Percentiles rank a stretch among this genome's conserved stretches.
Evolutionary conservation across 1,139 yeast genomes (phyloP).

Genomic region (Diutina neorugosa): DNA sequence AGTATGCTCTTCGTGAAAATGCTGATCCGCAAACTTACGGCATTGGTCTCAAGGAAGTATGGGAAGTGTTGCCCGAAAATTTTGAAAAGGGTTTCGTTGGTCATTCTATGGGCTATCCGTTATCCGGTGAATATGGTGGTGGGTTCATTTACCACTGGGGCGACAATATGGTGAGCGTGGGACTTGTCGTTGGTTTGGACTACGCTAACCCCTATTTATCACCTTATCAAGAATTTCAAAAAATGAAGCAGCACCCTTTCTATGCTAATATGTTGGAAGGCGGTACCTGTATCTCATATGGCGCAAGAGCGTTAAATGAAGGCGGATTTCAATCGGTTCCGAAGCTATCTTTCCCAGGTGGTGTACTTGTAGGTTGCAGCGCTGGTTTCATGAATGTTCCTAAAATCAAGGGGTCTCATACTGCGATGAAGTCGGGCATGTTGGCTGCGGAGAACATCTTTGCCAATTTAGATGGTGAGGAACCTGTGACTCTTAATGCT

Average conservation of each 20-base stretch:
- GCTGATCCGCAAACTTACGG: slow-evolving; percentile 85
- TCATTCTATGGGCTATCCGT: slow-evolving; percentile 87
- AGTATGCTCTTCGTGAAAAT: slow-evolving; percentile 54
- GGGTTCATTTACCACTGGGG: slow-evolving; percentile 98
- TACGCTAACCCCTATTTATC: slow-evolving; percentile 88
- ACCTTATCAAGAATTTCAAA: slow-evolving; percentile 92
- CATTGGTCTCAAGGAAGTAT: slow-evolving; percentile 86
- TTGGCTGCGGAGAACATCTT: slow-evolving; percentile 83
- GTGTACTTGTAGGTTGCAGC: slow-evolving; percentile 83
- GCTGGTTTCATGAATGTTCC: slow-evolving; percentile 98
- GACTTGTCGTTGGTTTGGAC: slow-evolving; percentile 85
- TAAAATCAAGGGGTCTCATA: slow-evolving; percentile 94
- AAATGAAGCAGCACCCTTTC: slow-evolving; percentile 83
- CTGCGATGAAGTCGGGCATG: slow-evolving; percentile 92
- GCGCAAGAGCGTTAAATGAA: slow-evolving; percentile 91
- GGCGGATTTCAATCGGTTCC: slow-evolving; percentile 95
- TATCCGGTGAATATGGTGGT: slow-evolving; percentile 64
- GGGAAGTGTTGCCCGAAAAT: slow-evolving; percentile 87
- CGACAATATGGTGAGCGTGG: slow-evolving; percentile 80
- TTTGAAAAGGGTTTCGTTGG: slow-evolving; percentile 75
- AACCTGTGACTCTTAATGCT: slow-evolving; percentile 36
- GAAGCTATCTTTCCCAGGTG: slow-evolving; percentile 85
- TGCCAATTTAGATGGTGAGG: slow-evolving; percentile 29
- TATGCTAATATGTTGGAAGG: slow-evolving; percentile 68
- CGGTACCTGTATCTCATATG: slow-evolving; percentile 88